These are phyloP conservation scores for Colletotrichum gloeosporioides DNA, from an alignment of 2,329 filamentous ascomycete species.

Conservation along the genomic window DNA sequence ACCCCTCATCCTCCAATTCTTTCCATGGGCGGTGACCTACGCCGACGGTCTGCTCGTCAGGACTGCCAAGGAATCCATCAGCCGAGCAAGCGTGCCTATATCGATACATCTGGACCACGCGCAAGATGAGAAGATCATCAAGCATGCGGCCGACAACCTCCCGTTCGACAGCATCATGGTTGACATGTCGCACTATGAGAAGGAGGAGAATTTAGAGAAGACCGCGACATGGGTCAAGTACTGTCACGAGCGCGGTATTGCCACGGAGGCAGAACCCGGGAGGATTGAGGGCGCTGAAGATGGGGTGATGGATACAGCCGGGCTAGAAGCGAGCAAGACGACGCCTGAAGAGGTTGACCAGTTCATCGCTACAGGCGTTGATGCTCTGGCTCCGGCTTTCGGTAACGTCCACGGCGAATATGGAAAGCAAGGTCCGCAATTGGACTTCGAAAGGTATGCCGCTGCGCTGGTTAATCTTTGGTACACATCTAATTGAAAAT, in stretches of 20 bases:
- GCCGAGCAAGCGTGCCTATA: slow-evolving; percentile 61
- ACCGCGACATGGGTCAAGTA: slow-evolving; percentile 66
- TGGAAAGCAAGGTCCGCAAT: slow-evolving; percentile 65
- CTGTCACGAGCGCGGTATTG: slow-evolving; percentile 67
- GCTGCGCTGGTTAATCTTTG: not conserved
- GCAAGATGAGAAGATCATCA: slow-evolving; percentile 63
- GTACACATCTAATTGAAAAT: not conserved
- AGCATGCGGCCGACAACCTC: slow-evolving; percentile 57
- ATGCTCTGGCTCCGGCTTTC: slow-evolving; percentile 77
- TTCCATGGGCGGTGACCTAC: slow-evolving; percentile 74
- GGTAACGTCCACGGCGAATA: slow-evolving; percentile 81
- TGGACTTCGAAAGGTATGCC: slow-evolving; percentile 56
- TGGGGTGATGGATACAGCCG: slow-evolving; percentile 65
- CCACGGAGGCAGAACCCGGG: slow-evolving; percentile 73
- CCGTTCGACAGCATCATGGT: slow-evolving; percentile 78
- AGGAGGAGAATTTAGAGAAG: slow-evolving; percentile 69
- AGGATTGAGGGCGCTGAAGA: slow-evolving; percentile 70
- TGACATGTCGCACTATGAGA: slow-evolving; percentile 77
- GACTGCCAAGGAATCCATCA: slow-evolving; percentile 61
- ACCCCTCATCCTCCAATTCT: slow-evolving; percentile 73
- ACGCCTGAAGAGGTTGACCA: slow-evolving; percentile 73
- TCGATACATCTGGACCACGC: slow-evolving; percentile 70
- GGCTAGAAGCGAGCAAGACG: slow-evolving; percentile 59
- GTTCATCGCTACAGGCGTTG: slow-evolving; percentile 74
- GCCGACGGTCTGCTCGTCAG: slow-evolving; percentile 58